A percentile compares a stretch with the other conserved stretches of the same genome.
phyloP scores from a whole-genome alignment of 352 stramenopile genomes.

The Phytophthora niederhauseri region DNA sequence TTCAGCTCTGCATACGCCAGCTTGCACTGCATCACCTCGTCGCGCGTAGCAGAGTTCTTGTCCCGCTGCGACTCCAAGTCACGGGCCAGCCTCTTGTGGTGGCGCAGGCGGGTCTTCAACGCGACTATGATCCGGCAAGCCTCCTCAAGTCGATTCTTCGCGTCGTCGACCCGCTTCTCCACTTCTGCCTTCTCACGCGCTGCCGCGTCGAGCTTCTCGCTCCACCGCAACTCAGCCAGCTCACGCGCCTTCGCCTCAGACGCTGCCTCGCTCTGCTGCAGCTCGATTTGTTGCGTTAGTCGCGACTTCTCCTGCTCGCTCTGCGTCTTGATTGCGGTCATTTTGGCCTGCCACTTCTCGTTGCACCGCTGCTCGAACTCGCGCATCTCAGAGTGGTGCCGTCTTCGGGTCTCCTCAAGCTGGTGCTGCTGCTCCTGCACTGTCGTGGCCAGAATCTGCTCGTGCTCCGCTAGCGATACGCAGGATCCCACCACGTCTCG shows the following conservation, averaged over 20 bases:
- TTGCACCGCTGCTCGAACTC: slow-evolving; percentile 34
- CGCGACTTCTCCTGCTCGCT: slow-evolving; percentile 18
- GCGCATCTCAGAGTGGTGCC: slow-evolving; percentile 35
- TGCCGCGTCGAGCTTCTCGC: slow-evolving; percentile 11
- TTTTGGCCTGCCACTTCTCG: slow-evolving; percentile 31
- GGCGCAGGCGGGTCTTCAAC: slow-evolving; percentile 46
- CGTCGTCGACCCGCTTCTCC: slow-evolving; percentile 26
- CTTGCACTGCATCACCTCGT: slow-evolving; percentile 35
- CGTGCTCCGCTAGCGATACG: slow-evolving; percentile 60
- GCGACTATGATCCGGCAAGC: slow-evolving; percentile 53
- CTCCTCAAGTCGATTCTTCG: slow-evolving; percentile 33
- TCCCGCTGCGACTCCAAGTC: slow-evolving; percentile 21
- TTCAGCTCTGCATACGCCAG: slow-evolving; percentile 36
- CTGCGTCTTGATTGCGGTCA: slow-evolving; percentile 21
- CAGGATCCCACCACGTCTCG: slow-evolving; percentile 51
- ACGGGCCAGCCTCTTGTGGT: slow-evolving; percentile 15
- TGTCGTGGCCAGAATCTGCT: slow-evolving; percentile 42
- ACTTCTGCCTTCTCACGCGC: slow-evolving; percentile 16
- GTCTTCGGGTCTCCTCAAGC: slow-evolving; percentile 23
- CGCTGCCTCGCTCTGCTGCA: slow-evolving; percentile 35
- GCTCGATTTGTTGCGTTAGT: slow-evolving; percentile 39
- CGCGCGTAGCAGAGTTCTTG: slow-evolving; percentile 18
- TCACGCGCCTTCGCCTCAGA: slow-evolving; percentile 31
- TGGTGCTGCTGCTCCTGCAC: slow-evolving; percentile 31
- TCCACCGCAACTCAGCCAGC: slow-evolving; percentile 23